Evolutionary conservation across 2,329 filamentous ascomycete species (phyloP).

Genomic region (Scytalidium sp.): DNA sequence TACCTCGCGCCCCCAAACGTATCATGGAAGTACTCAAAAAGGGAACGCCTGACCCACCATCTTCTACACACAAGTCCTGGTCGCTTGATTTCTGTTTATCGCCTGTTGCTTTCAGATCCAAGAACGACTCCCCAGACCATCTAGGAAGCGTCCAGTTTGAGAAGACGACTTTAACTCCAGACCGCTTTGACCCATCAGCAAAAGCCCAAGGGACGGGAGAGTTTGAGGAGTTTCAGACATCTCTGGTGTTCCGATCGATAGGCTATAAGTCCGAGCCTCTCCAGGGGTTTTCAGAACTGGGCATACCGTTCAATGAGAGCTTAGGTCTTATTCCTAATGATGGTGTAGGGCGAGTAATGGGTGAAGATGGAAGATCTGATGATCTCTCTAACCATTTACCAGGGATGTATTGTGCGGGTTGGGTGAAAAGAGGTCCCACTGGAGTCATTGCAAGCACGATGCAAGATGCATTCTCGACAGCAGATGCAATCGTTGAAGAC

Average conservation of each 20-base stretch:
- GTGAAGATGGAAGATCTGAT: slow-evolving; percentile 11
- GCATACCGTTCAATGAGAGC: slow-evolving; percentile 72
- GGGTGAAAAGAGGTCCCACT: slow-evolving; percentile 93
- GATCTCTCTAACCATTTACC: slow-evolving; percentile 38
- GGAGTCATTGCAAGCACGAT: slow-evolving; percentile 96
- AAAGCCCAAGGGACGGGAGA: slow-evolving; percentile 47
- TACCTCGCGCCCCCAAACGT: slow-evolving; percentile 73
- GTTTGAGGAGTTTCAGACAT: slow-evolving; percentile 54
- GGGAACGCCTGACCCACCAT: slow-evolving; percentile 53
- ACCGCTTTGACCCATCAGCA: slow-evolving; percentile 50
- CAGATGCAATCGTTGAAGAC: slow-evolving; percentile 78
- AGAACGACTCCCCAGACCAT: slow-evolving; percentile 40
- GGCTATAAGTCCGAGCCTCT: slow-evolving; percentile 85
- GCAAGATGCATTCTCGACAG: slow-evolving; percentile 89
- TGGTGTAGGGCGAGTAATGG: slow-evolving; percentile 67
- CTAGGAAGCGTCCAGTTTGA: slow-evolving; percentile 68
- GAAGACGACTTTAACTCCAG: slow-evolving; percentile 51
- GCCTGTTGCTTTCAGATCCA: slow-evolving; percentile 59
- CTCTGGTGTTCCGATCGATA: slow-evolving; percentile 86
- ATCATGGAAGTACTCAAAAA: slow-evolving; percentile 80
- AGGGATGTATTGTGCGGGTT: slow-evolving; percentile 89
- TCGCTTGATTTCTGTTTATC: slow-evolving; percentile 82
- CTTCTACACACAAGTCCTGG: slow-evolving; percentile 65
- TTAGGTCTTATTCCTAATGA: slow-evolving; percentile 83
- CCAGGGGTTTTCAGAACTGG: slow-evolving; percentile 68